A percentile compares a stretch with the other conserved stretches of the same genome.
Evolutionary conservation across 202 grass and related monocot species (phyloP).

Genomic region (Tripidium arundinaceum): DNA sequence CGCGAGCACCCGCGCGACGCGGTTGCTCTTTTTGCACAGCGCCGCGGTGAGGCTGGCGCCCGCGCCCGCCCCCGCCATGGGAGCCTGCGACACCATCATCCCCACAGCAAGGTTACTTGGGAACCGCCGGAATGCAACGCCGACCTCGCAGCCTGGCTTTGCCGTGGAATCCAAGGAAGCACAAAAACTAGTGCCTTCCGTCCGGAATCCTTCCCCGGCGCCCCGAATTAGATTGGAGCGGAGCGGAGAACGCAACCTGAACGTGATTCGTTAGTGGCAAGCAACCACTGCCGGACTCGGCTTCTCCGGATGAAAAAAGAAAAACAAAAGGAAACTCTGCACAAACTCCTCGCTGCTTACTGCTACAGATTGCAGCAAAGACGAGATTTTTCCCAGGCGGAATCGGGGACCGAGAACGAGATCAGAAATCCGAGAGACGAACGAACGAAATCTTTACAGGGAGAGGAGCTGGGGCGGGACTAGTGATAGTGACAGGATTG

Average conservation of each 20-base stretch:
- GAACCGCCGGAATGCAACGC: constrained; percentile 14
- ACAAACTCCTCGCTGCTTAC: constrained; percentile 1
- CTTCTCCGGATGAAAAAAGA: constrained; percentile 2
- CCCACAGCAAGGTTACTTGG: neutral
- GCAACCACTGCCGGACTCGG: neutral
- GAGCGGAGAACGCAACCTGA: neutral
- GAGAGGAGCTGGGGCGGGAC: neutral
- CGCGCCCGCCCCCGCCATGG: constrained; percentile 34
- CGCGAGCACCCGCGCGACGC: constrained; percentile 52
- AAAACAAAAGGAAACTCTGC: neutral
- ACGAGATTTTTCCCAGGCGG: constrained; percentile 17
- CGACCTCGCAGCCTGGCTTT: neutral
- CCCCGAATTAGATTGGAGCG: neutral
- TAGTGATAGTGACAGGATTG: constrained; percentile 32
- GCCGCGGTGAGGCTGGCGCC: constrained; percentile 15
- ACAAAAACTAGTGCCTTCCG: neutral
- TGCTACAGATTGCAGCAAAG: constrained; percentile 12
- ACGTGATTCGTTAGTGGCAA: constrained; percentile 27
- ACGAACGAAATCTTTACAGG: constrained; percentile 17
- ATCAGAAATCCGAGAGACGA: neutral
- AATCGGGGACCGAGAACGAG: neutral
- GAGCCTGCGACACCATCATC: constrained; percentile 24
- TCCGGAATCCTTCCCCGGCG: neutral
- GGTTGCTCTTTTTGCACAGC: constrained; percentile 51
- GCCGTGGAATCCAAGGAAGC: constrained; percentile 48